phyloP scores from a whole-genome alignment of 495 filamentous ascomycete genomes.

The Neurospora sp. region DNA sequence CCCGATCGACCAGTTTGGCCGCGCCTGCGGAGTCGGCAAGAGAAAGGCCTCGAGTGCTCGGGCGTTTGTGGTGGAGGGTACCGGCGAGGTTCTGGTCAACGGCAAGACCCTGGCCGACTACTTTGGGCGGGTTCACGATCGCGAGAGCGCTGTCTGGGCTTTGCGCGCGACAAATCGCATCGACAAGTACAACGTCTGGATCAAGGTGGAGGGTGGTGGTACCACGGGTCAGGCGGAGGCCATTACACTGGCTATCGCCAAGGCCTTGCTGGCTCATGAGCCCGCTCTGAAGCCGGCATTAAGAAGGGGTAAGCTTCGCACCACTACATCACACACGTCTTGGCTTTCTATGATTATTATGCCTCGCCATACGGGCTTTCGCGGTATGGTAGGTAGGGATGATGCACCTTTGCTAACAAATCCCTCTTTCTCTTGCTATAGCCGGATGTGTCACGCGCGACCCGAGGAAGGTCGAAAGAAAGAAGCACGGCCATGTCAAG shows the following conservation, averaged over 20 bases:
- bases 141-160: slow-evolving; percentile 90
- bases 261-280: slow-evolving; percentile 82
- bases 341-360: neutral
- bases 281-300: slow-evolving; percentile 79
- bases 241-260: slow-evolving; percentile 81
- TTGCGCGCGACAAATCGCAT: slow-evolving; percentile 70
- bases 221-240: slow-evolving; percentile 94
- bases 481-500: slow-evolving; percentile 94
- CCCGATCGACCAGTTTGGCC: slow-evolving; percentile 60
- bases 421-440: slow-evolving; percentile 24
- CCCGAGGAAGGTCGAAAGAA: slow-evolving; percentile 86
- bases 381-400: neutral
- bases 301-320: slow-evolving; percentile 63
- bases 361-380: neutral
- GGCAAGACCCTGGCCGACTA: slow-evolving; percentile 66
- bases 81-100: slow-evolving; percentile 82
- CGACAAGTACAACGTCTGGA: slow-evolving; percentile 97
- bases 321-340: neutral
- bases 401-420: neutral
- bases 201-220: slow-evolving; percentile 70
- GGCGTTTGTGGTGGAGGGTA: slow-evolving; percentile 82
- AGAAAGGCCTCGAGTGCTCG: slow-evolving; percentile 78
- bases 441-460: slow-evolving; percentile 90
- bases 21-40: slow-evolving; percentile 67
- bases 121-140: slow-evolving; percentile 84